These are phyloP conservation scores for Miamiensis avidus DNA, from an alignment of 169 alveolate genomes.

Conservation along the genomic window DNA sequence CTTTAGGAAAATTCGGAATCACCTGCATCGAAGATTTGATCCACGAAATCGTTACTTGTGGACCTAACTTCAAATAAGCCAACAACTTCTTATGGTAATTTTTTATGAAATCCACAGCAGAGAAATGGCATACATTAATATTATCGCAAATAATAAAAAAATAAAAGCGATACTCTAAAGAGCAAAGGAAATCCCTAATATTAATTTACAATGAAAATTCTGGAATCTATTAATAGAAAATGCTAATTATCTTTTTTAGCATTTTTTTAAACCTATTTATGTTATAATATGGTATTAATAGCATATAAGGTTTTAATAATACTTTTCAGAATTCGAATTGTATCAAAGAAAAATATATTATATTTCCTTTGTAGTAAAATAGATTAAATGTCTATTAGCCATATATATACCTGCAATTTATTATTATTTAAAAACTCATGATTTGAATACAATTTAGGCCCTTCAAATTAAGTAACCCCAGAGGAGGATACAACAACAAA, in stretches of 20 bases:
- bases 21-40: constrained; percentile 97
- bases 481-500: constrained; percentile 98
- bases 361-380: too few relatives aligned
- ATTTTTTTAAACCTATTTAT: too few relatives aligned
- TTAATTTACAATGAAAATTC: too few relatives aligned
- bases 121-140: neutral
- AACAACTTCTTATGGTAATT: constrained; percentile 95
- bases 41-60: constrained; percentile 97
- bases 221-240: too few relatives aligned
- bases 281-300: too few relatives aligned
- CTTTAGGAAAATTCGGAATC: constrained; percentile 84
- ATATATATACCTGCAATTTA: neutral
- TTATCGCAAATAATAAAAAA: neutral
- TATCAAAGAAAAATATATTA: too few relatives aligned
- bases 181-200: neutral
- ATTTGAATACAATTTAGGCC: constrained; percentile 75
- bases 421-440: neutral
- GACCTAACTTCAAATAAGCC: constrained; percentile 99
- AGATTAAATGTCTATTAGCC: too few relatives aligned
- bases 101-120: neutral
- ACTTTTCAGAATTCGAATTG: too few relatives aligned
- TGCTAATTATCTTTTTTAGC: too few relatives aligned
- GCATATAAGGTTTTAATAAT: too few relatives aligned
- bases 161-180: neutral
- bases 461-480: constrained; percentile 97